Conservation (phyloP, 2,329 filamentous ascomycete species). For the Furcasterigmium furcatum region DNA sequence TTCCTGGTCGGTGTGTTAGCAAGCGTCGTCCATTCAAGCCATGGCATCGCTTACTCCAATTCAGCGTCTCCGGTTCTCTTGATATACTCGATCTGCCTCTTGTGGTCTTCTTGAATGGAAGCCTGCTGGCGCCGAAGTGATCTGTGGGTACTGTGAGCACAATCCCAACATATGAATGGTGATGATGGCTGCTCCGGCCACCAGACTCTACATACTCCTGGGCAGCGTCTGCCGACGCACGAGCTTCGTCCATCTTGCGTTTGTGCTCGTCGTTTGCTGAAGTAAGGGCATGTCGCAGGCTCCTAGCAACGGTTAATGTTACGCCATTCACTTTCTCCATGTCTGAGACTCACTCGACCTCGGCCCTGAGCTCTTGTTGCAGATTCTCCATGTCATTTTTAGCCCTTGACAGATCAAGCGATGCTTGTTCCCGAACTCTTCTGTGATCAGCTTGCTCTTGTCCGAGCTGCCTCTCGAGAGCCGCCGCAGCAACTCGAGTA, state of each 20-base stretch:
- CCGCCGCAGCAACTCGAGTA: constrained; percentile 39
- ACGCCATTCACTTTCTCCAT: neutral
- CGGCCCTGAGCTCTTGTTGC: constrained; percentile 66
- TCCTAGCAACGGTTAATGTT: neutral
- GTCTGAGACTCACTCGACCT: constrained; percentile 46
- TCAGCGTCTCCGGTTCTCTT: constrained; percentile 1
- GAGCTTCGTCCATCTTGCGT: constrained; percentile 28
- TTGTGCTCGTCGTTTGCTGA: constrained; percentile 23
- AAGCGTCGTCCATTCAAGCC: neutral
- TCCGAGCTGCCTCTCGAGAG: constrained; percentile 53
- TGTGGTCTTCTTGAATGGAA: constrained; percentile 5
- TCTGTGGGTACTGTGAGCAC: constrained; percentile 21
- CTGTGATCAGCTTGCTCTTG: constrained; percentile 73
- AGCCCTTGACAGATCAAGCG: constrained; percentile 52
- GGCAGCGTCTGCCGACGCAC: neutral
- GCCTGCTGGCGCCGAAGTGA: constrained; percentile 27
- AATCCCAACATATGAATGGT: no score
- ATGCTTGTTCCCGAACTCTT: constrained; percentile 56
- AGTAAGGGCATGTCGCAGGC: constrained; percentile 8
- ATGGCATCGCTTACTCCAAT: neutral
- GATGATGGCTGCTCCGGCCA: neutral
- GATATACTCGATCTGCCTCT: constrained; percentile 8
- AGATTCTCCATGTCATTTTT: constrained; percentile 68
- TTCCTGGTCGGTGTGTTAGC: neutral
- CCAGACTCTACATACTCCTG: neutral